Evolutionary conservation across 1,284 basidiomycete species (phyloP), one percentile per base, ranked within the genome.

Genomic region (Ceratobasidium sp.): DNA sequence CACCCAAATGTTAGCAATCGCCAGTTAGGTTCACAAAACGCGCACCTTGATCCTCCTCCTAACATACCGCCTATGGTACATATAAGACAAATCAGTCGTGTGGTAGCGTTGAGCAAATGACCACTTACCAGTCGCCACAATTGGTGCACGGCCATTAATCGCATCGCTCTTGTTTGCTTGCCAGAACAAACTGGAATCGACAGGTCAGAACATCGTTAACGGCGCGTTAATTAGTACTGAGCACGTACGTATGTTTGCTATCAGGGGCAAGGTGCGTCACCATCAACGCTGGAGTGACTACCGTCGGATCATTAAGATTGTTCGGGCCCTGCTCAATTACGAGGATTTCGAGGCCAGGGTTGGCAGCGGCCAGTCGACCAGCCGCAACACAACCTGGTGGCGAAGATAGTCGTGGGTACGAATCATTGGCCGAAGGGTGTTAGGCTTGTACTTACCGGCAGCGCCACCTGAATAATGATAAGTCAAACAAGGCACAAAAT

Each of bases 271-370:
- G 24, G 11, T 71, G 66, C 3, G 53, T 29, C 22, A 50, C 17
- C 9, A 71, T 22, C 31, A 71, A 29, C 17, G n/a, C 53, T 17
- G 66, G 66, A 24, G 66, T 59, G 19, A 71, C 14, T 24, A 71
- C 54, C 2, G 53, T 31, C 9, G 53, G 66, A 19, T 71, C 54
- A n/a, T 48, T 31, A 14, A 57, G 45, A 29, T 71, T 71, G 31
- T 71, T 71, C 22, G 66, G 66, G 19, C 66, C 66, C 57, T 71
- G 66, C 57, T 71, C 66, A 14, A 71, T 41, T 24, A 71, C 27
- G 9, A 71, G 53, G n/a, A 71, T 71, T n/a, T 59, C 54, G 11
- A 71, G 54, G 3, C 54, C 54, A 17, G 66, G 66, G 45, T 71
- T 71, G 33, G 66, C 66, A 33, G 66, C 53, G 3, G 66, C 66